Percentiles rank a stretch among this genome's conserved stretches.
Evolutionary conservation across 768 basidiomycete genomes (phyloP).

Genomic region (Mycena latifolia): DNA sequence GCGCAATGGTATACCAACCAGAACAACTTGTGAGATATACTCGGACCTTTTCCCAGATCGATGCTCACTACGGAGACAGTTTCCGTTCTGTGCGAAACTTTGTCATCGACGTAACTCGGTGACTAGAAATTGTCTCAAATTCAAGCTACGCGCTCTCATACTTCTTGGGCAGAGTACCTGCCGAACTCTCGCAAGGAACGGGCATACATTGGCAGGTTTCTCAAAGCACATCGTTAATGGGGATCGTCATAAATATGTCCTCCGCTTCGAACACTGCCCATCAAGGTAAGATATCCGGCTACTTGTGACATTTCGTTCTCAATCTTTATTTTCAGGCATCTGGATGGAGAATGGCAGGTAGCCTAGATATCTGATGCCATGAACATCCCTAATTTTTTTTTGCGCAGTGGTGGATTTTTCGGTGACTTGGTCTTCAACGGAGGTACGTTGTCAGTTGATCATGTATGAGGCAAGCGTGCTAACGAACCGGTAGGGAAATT

Average conservation of each 20-base stretch:
- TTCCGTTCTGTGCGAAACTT: conserved; percentile 82
- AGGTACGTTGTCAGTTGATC: conserved; percentile 56
- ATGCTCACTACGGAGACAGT: conserved; percentile 45
- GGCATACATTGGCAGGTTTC: conserved; percentile 90
- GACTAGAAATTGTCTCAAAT: conserved; percentile 21
- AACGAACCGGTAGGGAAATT: conserved; percentile 62
- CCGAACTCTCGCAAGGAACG: conserved; percentile 60
- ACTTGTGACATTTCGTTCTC: conserved; percentile 34
- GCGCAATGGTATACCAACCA: conserved; percentile 73
- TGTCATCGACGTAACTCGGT: conserved; percentile 73
- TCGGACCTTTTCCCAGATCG: conserved; percentile 62
- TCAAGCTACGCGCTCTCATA: background rate
- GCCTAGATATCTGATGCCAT: conserved; percentile 30
- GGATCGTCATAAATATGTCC: conserved; percentile 83
- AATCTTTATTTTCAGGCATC: no score
- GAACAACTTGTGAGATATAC: conserved; percentile 69
- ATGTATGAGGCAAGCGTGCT: background rate
- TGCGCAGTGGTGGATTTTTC: conserved; percentile 65
- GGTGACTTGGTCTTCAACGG: conserved; percentile 67
- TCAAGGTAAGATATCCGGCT: conserved; percentile 58
- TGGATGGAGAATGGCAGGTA: conserved; percentile 88
- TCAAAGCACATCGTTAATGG: conserved; percentile 80
- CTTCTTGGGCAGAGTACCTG: conserved; percentile 67
- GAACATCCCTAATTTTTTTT: background rate
- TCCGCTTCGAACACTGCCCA: conserved; percentile 72